Conservation (phyloP, 257 asterid species). For the Fraxinus cuspidata region DNA sequence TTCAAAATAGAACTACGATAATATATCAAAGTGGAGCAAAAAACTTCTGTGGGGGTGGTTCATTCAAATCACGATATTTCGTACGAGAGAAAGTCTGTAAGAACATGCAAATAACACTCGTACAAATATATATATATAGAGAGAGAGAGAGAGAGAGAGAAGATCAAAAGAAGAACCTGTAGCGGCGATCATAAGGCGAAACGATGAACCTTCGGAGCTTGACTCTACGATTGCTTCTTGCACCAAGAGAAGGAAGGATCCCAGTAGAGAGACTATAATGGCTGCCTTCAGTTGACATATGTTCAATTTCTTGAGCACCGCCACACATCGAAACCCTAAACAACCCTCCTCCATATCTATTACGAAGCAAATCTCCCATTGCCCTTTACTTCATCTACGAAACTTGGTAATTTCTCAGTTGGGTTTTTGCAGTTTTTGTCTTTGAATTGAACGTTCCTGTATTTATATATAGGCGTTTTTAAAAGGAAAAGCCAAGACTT, state of each 20-base stretch:
- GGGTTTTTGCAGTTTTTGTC: neutral
- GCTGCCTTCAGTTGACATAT: conserved; percentile 47
- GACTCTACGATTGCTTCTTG: conserved; percentile 46
- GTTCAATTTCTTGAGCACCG: conserved; percentile 43
- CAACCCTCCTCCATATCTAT: conserved; percentile 18
- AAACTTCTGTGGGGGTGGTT: neutral
- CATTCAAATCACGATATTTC: too few species aligned
- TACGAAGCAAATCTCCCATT: conserved; percentile 21
- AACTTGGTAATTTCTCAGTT: neutral
- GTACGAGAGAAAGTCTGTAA: neutral
- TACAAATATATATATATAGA: neutral
- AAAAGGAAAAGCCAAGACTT: neutral
- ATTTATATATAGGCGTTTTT: neutral
- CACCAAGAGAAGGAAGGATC: conserved; percentile 61
- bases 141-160: neutral
- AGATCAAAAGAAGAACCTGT: conserved; percentile 29
- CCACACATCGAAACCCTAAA: conserved; percentile 54
- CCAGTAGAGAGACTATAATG: conserved; percentile 51
- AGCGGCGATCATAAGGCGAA: conserved; percentile 52
- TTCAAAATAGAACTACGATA: too few species aligned
- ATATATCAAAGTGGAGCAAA: too few species aligned
- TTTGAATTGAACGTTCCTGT: neutral
- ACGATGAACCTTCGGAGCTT: conserved; percentile 40
- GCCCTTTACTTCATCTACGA: neutral
- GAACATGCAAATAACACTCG: neutral